Conservation (phyloP, 2,329 filamentous ascomycete genomes). For the Ophiostoma australiae region DNA sequence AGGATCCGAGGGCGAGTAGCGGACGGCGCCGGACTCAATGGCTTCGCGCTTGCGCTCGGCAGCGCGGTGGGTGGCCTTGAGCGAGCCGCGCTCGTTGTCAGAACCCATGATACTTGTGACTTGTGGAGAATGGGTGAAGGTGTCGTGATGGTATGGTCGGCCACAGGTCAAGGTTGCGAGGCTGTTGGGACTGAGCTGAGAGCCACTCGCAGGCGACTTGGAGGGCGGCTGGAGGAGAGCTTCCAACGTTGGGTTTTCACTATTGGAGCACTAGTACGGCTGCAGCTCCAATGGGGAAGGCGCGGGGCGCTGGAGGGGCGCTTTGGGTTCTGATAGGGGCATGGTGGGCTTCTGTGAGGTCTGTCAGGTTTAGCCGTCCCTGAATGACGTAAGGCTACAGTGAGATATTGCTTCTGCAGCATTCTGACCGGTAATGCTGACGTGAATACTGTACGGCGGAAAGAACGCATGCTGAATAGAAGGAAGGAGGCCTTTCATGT, state of each 20-base stretch:
- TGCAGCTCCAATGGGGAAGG: neutral
- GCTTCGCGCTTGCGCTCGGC: slow-evolving; percentile 49
- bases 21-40: slow-evolving; percentile 45
- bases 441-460: neutral
- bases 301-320: slow-evolving; percentile 4
- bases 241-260: neutral
- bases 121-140: neutral
- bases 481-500: neutral
- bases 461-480: neutral
- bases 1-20: slow-evolving; percentile 38
- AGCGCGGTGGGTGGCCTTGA: slow-evolving; percentile 46
- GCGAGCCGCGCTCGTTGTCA: slow-evolving; percentile 25
- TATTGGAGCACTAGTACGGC: neutral
- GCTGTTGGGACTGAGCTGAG: neutral
- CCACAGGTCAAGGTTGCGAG: neutral
- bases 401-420: neutral
- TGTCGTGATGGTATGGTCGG: neutral
- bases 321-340: neutral
- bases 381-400: slow-evolving; percentile 1
- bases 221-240: neutral
- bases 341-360: neutral
- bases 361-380: neutral
- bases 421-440: neutral
- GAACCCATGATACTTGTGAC: neutral
- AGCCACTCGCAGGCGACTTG: neutral